Evolutionary conservation across 306 rosid species (phyloP), one percentile per base, ranked within the genome.

Genomic region (Sindora glabra): DNA sequence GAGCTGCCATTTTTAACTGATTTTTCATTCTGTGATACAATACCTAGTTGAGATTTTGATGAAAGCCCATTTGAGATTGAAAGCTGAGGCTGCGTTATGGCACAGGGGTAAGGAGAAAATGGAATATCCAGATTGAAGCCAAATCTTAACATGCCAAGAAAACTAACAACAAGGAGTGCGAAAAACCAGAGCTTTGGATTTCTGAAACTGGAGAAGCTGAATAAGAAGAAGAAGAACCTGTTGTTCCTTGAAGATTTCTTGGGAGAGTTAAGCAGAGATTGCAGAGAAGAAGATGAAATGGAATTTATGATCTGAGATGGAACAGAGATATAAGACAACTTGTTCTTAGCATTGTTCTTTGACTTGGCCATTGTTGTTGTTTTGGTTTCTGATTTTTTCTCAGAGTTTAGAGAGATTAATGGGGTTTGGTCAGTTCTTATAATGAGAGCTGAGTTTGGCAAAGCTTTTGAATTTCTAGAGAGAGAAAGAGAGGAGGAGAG

Each of bases 271-370:
- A 92, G 78, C 5, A 92, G 95, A 13, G 95, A 86, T 12, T 89
- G 89, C 14, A 92, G 72, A 13, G 99, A 89, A 68, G 99, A 83
- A 0, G 99, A 75, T 21, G 99, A 80, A 25, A 92, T 44, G 2
- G 99, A 83, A 44, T 77, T 92, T 59, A 92, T 92, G 39, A 92
- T 82, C 81, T 89, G 99, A 48, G 96, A 89, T 8, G 99, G 99
- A 23, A 92, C 99, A 5, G 99, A 86, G 60, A 92, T 92, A 87
- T 78, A 92, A 1, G 79, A 80, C 8, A 80, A 63, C 71, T 81
- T n/a, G n/a, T n/a, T 85, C 79, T 78, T 81, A 10, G 78, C 79
- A 62, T 65, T 82, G 67, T 74, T 80, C 62, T 86, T 88, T 1
- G 85, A 77, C 64, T 81, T 87, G 3, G 88, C 96, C 96, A 88